Conservation (phyloP, 2,329 filamentous ascomycete species). For the Torrubiella hemipterigena region DNA sequence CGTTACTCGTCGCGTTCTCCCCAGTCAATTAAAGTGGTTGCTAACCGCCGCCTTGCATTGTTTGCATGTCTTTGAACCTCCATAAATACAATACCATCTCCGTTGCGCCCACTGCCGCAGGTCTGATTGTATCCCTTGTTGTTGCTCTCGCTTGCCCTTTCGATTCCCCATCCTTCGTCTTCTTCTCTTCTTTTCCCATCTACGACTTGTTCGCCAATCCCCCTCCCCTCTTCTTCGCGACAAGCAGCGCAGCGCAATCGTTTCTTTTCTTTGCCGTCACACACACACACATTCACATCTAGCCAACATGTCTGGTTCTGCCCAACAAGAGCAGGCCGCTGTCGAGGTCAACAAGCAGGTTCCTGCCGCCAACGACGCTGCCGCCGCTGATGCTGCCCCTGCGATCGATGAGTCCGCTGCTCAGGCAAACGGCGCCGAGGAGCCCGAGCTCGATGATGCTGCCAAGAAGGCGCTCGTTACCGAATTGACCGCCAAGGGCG, state of each 20-base stretch:
- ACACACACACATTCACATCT: neutral
- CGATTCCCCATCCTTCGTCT: neutral
- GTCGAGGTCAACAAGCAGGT: conserved; percentile 6
- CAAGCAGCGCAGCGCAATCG: no score
- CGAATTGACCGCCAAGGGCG: conserved; percentile 69
- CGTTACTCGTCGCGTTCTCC: neutral
- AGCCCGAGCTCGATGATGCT: conserved; percentile 25
- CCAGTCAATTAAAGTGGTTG: neutral
- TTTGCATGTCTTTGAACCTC: no score
- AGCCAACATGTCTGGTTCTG: conserved; percentile 12
- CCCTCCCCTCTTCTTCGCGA: no score
- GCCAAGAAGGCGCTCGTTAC: conserved; percentile 45
- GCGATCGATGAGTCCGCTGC: conserved; percentile 23
- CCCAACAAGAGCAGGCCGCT: conserved; percentile 10
- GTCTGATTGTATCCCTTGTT: no score
- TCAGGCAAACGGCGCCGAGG: no score
- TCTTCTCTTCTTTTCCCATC: neutral
- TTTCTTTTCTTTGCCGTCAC: neutral
- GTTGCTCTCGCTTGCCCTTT: no score
- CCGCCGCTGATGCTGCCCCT: conserved; percentile 1
- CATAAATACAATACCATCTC: neutral
- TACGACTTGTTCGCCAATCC: no score
- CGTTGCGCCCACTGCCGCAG: neutral
- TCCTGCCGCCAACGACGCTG: neutral
- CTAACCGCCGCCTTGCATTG: neutral